Conservation (phyloP, 768 basidiomycete species). For the Rossbeevera mucosa region DNA sequence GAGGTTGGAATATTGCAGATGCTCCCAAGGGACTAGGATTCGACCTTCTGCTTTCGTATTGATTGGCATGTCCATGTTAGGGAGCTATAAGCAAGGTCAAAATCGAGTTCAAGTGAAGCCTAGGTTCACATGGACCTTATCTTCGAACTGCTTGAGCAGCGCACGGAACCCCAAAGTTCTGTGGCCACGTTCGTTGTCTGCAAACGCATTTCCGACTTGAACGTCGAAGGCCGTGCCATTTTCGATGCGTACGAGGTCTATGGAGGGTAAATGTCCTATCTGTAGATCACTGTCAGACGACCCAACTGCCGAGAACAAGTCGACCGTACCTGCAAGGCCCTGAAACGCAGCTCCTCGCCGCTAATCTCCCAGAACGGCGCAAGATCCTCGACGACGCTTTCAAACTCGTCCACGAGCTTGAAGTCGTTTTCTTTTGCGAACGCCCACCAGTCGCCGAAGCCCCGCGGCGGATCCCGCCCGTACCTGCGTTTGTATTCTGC, state of each 20-base stretch:
- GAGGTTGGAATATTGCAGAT: slow-evolving; percentile 65
- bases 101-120: not conserved
- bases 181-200: slow-evolving; percentile 67
- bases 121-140: slow-evolving; percentile 45
- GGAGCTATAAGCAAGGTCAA: slow-evolving; percentile 47
- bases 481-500: slow-evolving; percentile 79
- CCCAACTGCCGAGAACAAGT: not conserved
- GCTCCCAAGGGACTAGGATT: slow-evolving; percentile 90
- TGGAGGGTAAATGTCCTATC: slow-evolving; percentile 75
- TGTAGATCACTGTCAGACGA: slow-evolving; percentile 27
- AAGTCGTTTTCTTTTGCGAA: slow-evolving; percentile 72
- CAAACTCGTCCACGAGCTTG: slow-evolving; percentile 87
- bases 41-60: slow-evolving; percentile 93
- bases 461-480: slow-evolving; percentile 73
- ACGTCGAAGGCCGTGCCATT: slow-evolving; percentile 58
- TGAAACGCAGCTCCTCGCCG: slow-evolving; percentile 65
- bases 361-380: slow-evolving; percentile 78
- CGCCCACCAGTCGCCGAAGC: slow-evolving; percentile 88
- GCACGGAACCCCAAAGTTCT: slow-evolving; percentile 71
- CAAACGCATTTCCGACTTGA: slow-evolving; percentile 49
- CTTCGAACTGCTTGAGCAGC: slow-evolving; percentile 70
- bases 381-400: slow-evolving; percentile 71
- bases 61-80: slow-evolving; percentile 92
- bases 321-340: slow-evolving; percentile 49
- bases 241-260: slow-evolving; percentile 80